Evolutionary conservation across 371 early-diverging fungal species (phyloP).

Genomic region (Lichtheimia hyalospora): DNA sequence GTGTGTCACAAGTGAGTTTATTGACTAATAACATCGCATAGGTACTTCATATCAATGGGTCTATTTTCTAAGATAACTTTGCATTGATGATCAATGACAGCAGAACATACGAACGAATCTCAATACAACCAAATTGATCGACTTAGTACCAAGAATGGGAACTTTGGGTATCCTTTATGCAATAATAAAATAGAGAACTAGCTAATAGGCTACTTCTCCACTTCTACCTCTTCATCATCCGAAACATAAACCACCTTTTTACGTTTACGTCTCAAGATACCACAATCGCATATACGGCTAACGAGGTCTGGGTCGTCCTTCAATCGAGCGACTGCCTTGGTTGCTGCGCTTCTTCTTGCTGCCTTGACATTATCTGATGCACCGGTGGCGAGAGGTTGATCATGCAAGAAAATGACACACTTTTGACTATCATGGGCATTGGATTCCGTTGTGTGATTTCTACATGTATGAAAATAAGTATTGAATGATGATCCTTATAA

Average conservation of each 20-base stretch:
- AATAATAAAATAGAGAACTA: too few species aligned
- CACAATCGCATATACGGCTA: slow-evolving; percentile 35
- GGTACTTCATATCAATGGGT: too few species aligned
- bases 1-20: too few species aligned
- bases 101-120: too few species aligned
- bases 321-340: slow-evolving; percentile 31
- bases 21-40: too few species aligned
- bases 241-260: neutral
- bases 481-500: neutral
- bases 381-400: slow-evolving; percentile 38
- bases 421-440: slow-evolving; percentile 32
- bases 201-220: neutral
- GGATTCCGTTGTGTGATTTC: slow-evolving; percentile 37
- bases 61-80: too few species aligned
- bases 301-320: slow-evolving; percentile 39
- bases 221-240: slow-evolving; percentile 9
- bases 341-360: slow-evolving; percentile 53
- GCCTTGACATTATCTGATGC: slow-evolving; percentile 47
- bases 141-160: too few species aligned
- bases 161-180: too few species aligned
- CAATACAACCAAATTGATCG: too few species aligned
- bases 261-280: slow-evolving; percentile 3
- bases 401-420: slow-evolving; percentile 55
- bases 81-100: too few species aligned
- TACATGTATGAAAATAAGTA: slow-evolving; percentile 11